Conservation (phyloP, 306 rosid species). For the Carpinus viminea region DNA sequence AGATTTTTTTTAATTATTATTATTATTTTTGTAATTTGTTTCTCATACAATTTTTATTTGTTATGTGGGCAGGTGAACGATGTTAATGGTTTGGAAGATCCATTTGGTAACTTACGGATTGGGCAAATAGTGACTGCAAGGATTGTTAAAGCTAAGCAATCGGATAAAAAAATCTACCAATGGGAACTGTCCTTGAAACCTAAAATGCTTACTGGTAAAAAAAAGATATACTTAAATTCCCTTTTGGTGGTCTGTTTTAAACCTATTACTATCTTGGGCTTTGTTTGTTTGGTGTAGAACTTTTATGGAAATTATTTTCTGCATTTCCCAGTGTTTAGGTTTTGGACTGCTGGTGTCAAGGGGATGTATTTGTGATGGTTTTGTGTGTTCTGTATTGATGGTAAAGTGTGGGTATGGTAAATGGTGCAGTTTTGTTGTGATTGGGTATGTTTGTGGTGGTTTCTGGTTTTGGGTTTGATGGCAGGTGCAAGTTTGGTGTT, state of each 20-base stretch:
- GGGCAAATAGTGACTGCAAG: slow-evolving; percentile 81
- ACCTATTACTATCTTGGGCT: background rate
- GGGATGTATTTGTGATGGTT: too few relatives aligned
- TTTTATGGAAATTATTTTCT: too few relatives aligned
- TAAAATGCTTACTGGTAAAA: slow-evolving; percentile 56
- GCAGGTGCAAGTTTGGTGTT: too few relatives aligned
- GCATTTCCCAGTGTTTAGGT: too few relatives aligned
- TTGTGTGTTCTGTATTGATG: too few relatives aligned
- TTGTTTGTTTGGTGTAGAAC: too few relatives aligned
- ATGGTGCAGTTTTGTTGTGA: too few relatives aligned
- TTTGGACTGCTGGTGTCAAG: too few relatives aligned
- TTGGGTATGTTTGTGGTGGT: too few relatives aligned
- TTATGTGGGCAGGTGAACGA: slow-evolving; percentile 57
- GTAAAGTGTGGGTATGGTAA: too few relatives aligned
- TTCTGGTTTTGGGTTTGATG: too few relatives aligned
- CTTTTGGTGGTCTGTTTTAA: slow-evolving; percentile 11
- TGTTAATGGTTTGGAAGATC: slow-evolving; percentile 54
- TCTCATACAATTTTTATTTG: slow-evolving; percentile 5
- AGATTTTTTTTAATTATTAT: too few relatives aligned
- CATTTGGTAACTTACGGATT: slow-evolving; percentile 62
- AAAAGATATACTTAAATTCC: background rate
- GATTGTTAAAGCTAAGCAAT: slow-evolving; percentile 63
- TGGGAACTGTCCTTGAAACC: slow-evolving; percentile 86
- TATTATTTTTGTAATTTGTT: slow-evolving; percentile 14
- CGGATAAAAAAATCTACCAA: slow-evolving; percentile 45